A percentile compares a stretch with the other conserved stretches of the same genome.
Evolutionary conservation across 225 moss, liverwort and hornwort genomes (phyloP).

Genomic region (Marchantia polymorpha): DNA sequence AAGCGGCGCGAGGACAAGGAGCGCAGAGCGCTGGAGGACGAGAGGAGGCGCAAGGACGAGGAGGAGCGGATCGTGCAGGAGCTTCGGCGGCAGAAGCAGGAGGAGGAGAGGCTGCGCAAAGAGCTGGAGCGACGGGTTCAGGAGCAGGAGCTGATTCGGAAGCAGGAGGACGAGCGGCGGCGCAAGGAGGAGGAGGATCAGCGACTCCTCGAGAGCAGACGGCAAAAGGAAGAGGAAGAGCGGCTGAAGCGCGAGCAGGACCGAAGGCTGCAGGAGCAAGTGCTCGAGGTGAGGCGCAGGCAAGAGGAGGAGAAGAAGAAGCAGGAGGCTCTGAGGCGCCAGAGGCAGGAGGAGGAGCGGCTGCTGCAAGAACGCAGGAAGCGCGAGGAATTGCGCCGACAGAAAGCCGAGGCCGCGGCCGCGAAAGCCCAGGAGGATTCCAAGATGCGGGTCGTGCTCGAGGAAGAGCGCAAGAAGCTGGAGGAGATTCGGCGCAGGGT

Average conservation of each 20-base stretch:
- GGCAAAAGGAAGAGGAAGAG: conserved; percentile 13
- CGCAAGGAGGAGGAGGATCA: conserved; percentile 26
- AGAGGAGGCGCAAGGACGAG: conserved; percentile 22
- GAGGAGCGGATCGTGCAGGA: not conserved
- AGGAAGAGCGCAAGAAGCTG: conserved; percentile 3
- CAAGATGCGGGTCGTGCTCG: conserved; percentile 1
- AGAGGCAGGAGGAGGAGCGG: conserved; percentile 25
- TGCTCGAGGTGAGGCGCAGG: conserved; percentile 1
- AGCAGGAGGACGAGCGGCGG: conserved; percentile 23
- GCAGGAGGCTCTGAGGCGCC: conserved; percentile 20
- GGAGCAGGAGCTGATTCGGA: conserved; percentile 20
- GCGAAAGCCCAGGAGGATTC: not conserved
- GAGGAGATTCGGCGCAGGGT: conserved; percentile 13
- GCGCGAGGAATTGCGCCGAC: conserved; percentile 11
- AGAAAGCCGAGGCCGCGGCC: conserved; percentile 16
- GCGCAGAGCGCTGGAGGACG: conserved; percentile 18
- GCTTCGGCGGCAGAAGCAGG: conserved; percentile 17
- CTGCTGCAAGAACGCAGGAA: conserved; percentile 6
- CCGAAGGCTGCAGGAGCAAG: conserved; percentile 1
- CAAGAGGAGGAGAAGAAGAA: conserved; percentile 20
- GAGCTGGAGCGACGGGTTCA: conserved; percentile 22
- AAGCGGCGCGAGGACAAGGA: conserved; percentile 18
- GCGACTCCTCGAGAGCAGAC: not conserved
- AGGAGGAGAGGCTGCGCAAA: conserved; percentile 23
- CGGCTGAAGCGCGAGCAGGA: conserved; percentile 4